Evolutionary conservation across 2,329 filamentous ascomycete species (phyloP).

Genomic region (Cytospora chrysosperma): DNA sequence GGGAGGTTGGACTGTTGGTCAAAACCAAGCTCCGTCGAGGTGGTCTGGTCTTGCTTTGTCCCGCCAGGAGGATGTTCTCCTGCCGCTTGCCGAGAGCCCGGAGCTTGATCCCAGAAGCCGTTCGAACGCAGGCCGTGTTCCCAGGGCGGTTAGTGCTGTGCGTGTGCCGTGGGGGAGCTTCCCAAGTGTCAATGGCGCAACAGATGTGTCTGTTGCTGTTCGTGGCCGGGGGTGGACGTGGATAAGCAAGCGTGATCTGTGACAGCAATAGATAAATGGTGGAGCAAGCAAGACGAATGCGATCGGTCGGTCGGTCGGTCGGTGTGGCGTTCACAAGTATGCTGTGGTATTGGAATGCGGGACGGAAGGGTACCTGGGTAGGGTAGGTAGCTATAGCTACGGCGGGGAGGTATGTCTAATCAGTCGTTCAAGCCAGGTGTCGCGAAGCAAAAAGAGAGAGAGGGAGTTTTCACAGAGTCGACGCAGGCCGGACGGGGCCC

Average conservation of each 20-base stretch:
- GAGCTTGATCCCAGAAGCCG: conserved; percentile 16
- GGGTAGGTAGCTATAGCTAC: neutral
- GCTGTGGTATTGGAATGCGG: neutral
- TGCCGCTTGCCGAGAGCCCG: conserved; percentile 21
- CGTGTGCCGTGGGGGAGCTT: neutral
- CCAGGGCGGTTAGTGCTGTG: neutral
- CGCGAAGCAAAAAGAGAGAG: neutral
- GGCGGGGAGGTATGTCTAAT: neutral
- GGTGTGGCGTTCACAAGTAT: conserved; percentile 3
- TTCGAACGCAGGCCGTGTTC: neutral
- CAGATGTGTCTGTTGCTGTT: neutral
- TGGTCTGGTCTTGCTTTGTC: conserved; percentile 18
- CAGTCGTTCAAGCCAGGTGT: neutral
- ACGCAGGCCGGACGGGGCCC: neutral
- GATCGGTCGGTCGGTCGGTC: conserved; percentile 6
- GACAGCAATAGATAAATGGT: neutral
- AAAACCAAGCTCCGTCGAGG: conserved; percentile 12
- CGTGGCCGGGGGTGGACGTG: neutral
- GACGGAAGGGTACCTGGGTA: neutral
- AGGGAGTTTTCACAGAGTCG: neutral
- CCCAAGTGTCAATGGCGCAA: conserved; percentile 1
- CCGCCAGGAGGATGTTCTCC: conserved; percentile 11
- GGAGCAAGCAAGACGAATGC: conserved; percentile 5
- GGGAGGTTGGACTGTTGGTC: neutral
- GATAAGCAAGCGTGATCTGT: conserved; percentile 1